Evolutionary conservation across 2,329 filamentous ascomycete genomes (phyloP), one percentile per base, ranked within the genome.

Genomic region (Aurifilum marmelostoma): DNA sequence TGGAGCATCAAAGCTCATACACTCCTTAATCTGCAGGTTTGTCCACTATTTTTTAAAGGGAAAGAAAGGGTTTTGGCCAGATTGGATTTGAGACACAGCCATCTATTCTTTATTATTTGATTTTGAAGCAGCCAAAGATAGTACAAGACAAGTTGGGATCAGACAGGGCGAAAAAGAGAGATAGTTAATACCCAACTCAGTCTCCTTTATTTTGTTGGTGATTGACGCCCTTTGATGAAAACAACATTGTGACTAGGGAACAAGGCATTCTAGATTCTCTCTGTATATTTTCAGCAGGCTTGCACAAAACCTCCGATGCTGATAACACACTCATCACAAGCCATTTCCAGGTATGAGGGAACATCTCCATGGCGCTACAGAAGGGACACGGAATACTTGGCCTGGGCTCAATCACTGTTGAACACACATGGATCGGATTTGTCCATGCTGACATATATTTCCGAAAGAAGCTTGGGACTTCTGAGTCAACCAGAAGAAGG

Each of bases 101-200:
- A 32, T 56, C 52, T 56, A 37, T 24, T 62, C n/a, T 39, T 62
- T 1, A 63, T 59, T 63, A 34, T 56, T n/a, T 69, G 47, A 61
- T 43, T 43, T 12, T 69, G 64, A 65, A 32, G 63, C 63, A 65
- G 65, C 64, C 52, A 18, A 52, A 43, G 52, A 50, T 63, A 54
- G 50, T 41, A 61, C 21, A 61, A 66, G 29, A 67, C 39, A 69
- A 67, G 67, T 65, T 67, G 66, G 65, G 62, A 65, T 27, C 61
- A 63, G 61, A 63, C 12, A 63, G 41, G 56, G 16, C 37, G 56
- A 56, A 54, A 27, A 59, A 63, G 39, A 65, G 61, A 69, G 37
- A 62, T 54, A 66, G 64, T 62, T 27, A 66, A 69, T 69, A 65
- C 65, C 61, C 63, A 50, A 29, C 14, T 27, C 52, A 56, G 27